These are phyloP conservation scores for Mucor plumbeus DNA, from an alignment of 371 early-diverging fungal genomes.

Conservation along the genomic window DNA sequence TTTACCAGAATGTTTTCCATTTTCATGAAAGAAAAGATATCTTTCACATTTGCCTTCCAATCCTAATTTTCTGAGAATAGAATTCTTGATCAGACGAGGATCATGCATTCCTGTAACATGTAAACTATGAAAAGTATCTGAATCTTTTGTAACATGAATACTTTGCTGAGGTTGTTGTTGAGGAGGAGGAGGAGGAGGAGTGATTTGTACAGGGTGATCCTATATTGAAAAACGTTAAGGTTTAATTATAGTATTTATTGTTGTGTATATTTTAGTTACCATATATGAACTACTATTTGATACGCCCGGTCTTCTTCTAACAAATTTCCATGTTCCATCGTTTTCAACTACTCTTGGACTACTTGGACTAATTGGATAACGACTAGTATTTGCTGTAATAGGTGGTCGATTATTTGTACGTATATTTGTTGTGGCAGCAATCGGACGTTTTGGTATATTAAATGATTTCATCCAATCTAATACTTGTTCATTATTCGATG, in stretches of 20 bases:
- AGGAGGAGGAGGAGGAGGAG: slow-evolving; percentile 14
- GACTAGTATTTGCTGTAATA: not conserved
- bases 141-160: slow-evolving; percentile 41
- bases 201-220: slow-evolving; percentile 15
- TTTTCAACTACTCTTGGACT: slow-evolving; percentile 11
- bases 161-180: slow-evolving; percentile 23
- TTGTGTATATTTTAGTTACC: not conserved
- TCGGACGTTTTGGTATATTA: slow-evolving; percentile 29
- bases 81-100: slow-evolving; percentile 39
- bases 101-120: slow-evolving; percentile 52
- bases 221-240: slow-evolving; percentile 1
- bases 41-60: slow-evolving; percentile 35
- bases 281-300: not conserved
- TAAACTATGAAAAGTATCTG: slow-evolving; percentile 46
- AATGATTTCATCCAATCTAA: slow-evolving; percentile 28
- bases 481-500: slow-evolving; percentile 35
- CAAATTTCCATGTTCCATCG: slow-evolving; percentile 30
- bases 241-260: not conserved
- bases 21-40: slow-evolving; percentile 51
- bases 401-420: not conserved
- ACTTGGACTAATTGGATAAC: slow-evolving; percentile 15
- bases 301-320: slow-evolving; percentile 19
- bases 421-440: slow-evolving; percentile 7
- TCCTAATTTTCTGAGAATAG: slow-evolving; percentile 48
- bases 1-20: slow-evolving; percentile 47